phyloP scores from a whole-genome alignment of 2,329 filamentous ascomycete genomes.

The Aspergillus fumigatus region DNA sequence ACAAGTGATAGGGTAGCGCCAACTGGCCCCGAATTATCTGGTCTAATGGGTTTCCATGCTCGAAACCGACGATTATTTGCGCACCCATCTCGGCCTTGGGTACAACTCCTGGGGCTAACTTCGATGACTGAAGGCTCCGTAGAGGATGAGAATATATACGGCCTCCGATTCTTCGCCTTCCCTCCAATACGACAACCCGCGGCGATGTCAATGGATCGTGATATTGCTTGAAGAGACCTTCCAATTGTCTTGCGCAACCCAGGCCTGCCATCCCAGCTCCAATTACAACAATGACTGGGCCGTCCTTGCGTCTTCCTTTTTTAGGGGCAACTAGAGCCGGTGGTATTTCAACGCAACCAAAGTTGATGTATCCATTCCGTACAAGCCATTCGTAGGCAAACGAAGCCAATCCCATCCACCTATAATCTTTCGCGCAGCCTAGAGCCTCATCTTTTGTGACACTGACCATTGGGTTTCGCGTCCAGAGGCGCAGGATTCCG shows the following conservation, averaged over 20 bases:
- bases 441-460: constrained; percentile 82
- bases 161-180: constrained; percentile 79
- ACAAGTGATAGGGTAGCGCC: constrained; percentile 75
- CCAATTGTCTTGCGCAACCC: constrained; percentile 84
- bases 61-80: constrained; percentile 97
- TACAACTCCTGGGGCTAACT: constrained; percentile 50
- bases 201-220: constrained; percentile 61
- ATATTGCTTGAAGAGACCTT: constrained; percentile 79
- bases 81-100: constrained; percentile 95
- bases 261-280: constrained; percentile 93
- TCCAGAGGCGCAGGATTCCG: constrained; percentile 85
- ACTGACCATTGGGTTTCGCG: constrained; percentile 74
- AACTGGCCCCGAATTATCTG: constrained; percentile 87
- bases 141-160: constrained; percentile 83
- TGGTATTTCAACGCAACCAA: constrained; percentile 78
- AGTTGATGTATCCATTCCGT: constrained; percentile 92
- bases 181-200: constrained; percentile 79
- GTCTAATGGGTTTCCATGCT: constrained; percentile 90
- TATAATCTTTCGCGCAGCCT: constrained; percentile 79
- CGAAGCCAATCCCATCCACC: constrained; percentile 85
- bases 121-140: constrained; percentile 53
- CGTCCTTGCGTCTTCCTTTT: constrained; percentile 44
- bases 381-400: constrained; percentile 91
- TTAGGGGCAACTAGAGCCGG: constrained; percentile 36
- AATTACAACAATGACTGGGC: constrained; percentile 76